Evolutionary conservation across 768 basidiomycete genomes (phyloP), one percentile per base, ranked within the genome.

Genomic region (Termitomyces sp.): DNA sequence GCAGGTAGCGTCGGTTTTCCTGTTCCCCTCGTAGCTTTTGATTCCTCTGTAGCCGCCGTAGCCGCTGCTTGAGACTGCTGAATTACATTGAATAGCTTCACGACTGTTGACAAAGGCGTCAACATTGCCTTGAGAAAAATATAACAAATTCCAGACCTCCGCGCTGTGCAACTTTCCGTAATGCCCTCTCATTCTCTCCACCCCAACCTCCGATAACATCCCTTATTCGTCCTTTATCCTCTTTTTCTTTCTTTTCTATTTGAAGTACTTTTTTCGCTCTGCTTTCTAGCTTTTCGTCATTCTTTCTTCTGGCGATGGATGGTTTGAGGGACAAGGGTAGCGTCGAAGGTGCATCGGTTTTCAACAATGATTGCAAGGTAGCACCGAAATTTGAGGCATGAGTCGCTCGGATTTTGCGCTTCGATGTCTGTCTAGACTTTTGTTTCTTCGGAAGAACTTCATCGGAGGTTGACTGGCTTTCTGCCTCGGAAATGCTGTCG

Each of bases 181-280:
- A 76, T 60, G 81, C 87, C 71, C 83, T 82, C 76, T 87, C 93
- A 72, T 82, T 84, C 71, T 91, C 89, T 13, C 82, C 88, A 33
- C 90, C 95, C 95, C 94, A 97, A 44, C 93, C 93, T 58, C 87
- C 91, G 69, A 90, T 92, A 16, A 85, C 83, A 69, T 89, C 87
- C 43, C 75, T 81, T 63, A 89, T 79, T 58, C 84, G 75, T 13
- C 83, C 83, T 62, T 77, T 84, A 63, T 90, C 89, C 63, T 90
- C 88, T 63, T 80, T 88, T 61, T 86, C 88, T 68, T 85, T 89
- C 71, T 79, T 84, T 66, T 90, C 91, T 28, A 82, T 74, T 54
- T 83, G 85, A 33, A 93, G 79, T 16, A 84, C 79, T 64, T 86
- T 90, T 69, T 82, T 87, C 2, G 90, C 91, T 67, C 81, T 82